A percentile compares a stretch with the other conserved stretches of the same genome.
phyloP scores from a whole-genome alignment of 345 rosid species.

The Citrus sinensis region DNA sequence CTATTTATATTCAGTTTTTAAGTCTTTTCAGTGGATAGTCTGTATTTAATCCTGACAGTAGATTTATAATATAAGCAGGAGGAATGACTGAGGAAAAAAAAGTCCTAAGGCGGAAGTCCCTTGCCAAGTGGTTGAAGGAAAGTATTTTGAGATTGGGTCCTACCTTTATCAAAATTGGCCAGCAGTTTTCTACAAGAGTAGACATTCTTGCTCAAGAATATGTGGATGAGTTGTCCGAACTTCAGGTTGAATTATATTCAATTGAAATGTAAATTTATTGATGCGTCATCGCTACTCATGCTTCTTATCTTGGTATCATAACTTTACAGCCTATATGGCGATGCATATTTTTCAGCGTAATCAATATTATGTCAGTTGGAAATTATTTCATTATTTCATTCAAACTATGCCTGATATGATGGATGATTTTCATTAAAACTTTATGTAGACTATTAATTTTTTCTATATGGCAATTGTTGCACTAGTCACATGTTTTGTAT shows the following conservation, averaged over 20 bases:
- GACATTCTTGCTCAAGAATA: constrained; percentile 98
- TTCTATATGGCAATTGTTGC: background rate
- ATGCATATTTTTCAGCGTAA: background rate
- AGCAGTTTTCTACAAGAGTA: constrained; percentile 96
- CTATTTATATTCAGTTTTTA: background rate
- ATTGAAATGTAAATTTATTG: background rate
- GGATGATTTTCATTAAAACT: background rate
- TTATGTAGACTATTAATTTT: background rate
- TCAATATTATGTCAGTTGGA: background rate
- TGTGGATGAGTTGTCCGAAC: constrained; percentile 94
- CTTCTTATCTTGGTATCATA: background rate
- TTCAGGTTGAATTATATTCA: constrained; percentile 59
- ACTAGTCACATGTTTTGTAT: background rate
- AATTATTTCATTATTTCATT: background rate
- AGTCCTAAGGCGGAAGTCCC: constrained; percentile 54
- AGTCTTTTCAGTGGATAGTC: background rate
- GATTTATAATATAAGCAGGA: constrained; percentile 45
- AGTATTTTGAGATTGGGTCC: constrained; percentile 90
- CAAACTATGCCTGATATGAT: background rate
- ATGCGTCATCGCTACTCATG: background rate
- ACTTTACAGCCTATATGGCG: background rate
- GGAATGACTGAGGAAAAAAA: constrained; percentile 90
- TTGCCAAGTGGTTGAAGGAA: constrained; percentile 96
- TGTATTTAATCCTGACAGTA: constrained; percentile 3
- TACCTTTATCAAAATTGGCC: constrained; percentile 96